Conservation (phyloP, 108 stramenopile genomes). For the Cyclotella choctawhatcheeana region DNA sequence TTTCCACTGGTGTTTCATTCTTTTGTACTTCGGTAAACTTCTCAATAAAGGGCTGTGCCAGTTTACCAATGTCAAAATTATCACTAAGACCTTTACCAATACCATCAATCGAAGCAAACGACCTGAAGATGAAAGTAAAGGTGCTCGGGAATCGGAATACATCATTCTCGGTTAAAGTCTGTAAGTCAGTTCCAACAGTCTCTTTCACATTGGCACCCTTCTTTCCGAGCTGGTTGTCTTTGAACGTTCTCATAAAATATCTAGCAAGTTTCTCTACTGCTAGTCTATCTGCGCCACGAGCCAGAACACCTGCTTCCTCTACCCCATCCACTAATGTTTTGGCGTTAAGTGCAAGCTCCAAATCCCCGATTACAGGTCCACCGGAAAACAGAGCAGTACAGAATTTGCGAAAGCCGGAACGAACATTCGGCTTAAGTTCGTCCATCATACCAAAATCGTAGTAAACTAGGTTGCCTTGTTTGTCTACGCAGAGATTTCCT, state of each 20-base stretch:
- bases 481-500: constrained; percentile 86
- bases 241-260: constrained; percentile 94
- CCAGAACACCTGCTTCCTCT: constrained; percentile 95
- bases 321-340: constrained; percentile 92
- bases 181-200: constrained; percentile 84
- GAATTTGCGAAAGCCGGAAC: constrained; percentile 84
- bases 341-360: constrained; percentile 81
- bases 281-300: constrained; percentile 90
- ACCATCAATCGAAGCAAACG: constrained; percentile 96
- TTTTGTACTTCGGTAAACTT: constrained; percentile 87
- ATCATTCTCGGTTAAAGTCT: constrained; percentile 85
- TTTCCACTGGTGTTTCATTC: constrained; percentile 64
- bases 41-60: constrained; percentile 95
- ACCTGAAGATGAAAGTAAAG: constrained; percentile 97
- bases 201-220: constrained; percentile 79
- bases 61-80: constrained; percentile 89
- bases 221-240: constrained; percentile 89
- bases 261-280: constrained; percentile 95
- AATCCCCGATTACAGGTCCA: constrained; percentile 80
- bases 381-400: constrained; percentile 90
- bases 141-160: constrained; percentile 95
- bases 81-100: constrained; percentile 94
- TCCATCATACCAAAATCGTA: constrained; percentile 99
- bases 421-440: constrained; percentile 87
- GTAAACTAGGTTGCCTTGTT: constrained; percentile 86